These are phyloP conservation scores for Fusarium anguioides DNA, from an alignment of 2,329 filamentous ascomycete species.

Conservation along the genomic window DNA sequence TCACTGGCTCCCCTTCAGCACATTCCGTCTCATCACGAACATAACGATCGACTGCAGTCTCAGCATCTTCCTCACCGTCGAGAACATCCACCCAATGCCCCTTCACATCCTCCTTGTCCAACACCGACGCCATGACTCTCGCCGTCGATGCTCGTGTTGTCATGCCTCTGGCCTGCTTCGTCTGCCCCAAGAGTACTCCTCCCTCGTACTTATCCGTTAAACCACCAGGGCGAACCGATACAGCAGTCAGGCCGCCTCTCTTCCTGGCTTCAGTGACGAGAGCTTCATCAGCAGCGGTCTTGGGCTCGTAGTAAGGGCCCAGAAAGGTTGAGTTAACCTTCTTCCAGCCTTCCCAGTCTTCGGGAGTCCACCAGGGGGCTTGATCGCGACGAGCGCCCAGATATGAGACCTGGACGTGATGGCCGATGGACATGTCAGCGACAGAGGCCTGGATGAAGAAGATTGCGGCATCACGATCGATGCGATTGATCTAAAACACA, in stretches of 20 bases:
- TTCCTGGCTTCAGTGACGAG: conserved; percentile 57
- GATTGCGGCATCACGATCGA: conserved; percentile 44
- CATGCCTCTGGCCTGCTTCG: conserved; percentile 49
- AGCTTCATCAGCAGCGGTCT: conserved; percentile 65
- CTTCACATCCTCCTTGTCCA: conserved; percentile 54
- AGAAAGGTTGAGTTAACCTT: conserved; percentile 55
- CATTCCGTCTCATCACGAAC: conserved; percentile 40
- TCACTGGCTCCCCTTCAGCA: conserved; percentile 38
- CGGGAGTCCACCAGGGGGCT: conserved; percentile 62
- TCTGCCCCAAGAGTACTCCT: conserved; percentile 56
- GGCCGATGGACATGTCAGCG: conserved; percentile 53
- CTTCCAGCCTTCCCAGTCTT: conserved; percentile 55
- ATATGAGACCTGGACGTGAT: conserved; percentile 71
- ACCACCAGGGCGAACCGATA: conserved; percentile 61
- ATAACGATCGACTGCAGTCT: conserved; percentile 36
- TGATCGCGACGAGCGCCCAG: conserved; percentile 60
- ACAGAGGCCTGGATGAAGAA: conserved; percentile 41
- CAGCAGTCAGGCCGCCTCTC: conserved; percentile 53
- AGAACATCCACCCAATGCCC: conserved; percentile 63
- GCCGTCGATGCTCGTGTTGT: conserved; percentile 69
- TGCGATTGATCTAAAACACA: conserved; percentile 36
- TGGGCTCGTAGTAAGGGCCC: conserved; percentile 64
- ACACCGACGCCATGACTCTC: conserved; percentile 60
- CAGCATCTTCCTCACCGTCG: conserved; percentile 58
- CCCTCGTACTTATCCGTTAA: conserved; percentile 60